A percentile compares a stretch with the other conserved stretches of the same genome.
Evolutionary conservation across 2,329 filamentous ascomycete genomes (phyloP).

Genomic region (Aureobasidium musti): DNA sequence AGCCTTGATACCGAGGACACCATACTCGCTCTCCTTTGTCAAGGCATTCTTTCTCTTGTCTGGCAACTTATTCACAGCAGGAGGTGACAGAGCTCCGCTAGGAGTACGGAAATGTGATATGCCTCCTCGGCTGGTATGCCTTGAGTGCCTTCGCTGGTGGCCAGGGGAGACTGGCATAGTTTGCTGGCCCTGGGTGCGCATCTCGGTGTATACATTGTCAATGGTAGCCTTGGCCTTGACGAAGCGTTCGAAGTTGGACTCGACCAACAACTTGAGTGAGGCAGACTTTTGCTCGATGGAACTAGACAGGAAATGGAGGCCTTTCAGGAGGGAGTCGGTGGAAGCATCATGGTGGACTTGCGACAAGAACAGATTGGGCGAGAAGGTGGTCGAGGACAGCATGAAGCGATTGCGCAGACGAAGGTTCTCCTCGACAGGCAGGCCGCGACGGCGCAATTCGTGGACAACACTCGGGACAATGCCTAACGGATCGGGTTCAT

Average conservation of each 20-base stretch:
- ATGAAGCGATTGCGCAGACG: conserved; percentile 81
- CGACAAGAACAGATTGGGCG: conserved; percentile 85
- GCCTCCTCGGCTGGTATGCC: conserved; percentile 66
- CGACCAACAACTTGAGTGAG: conserved; percentile 91
- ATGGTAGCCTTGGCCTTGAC: conserved; percentile 97
- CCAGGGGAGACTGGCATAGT: conserved; percentile 30
- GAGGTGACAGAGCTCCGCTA: conserved; percentile 42
- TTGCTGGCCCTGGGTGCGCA: conserved; percentile 70
- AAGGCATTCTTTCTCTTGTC: conserved; percentile 86
- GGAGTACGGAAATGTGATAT: conserved; percentile 42
- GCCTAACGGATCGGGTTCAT: conserved; percentile 92
- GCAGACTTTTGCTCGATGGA: conserved; percentile 98
- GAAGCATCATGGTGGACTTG: conserved; percentile 87
- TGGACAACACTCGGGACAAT: conserved; percentile 82
- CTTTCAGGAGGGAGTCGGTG: conserved; percentile 75
- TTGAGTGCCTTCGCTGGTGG: conserved; percentile 56
- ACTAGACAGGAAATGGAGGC: conserved; percentile 79
- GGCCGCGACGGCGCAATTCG: conserved; percentile 71
- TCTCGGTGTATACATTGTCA: conserved; percentile 97
- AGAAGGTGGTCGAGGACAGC: conserved; percentile 93
- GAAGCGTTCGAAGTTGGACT: conserved; percentile 98
- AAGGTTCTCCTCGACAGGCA: conserved; percentile 79
- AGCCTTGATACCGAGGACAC: conserved; percentile 81
- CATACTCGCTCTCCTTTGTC: conserved; percentile 89
- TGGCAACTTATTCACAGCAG: conserved; percentile 40